Percentiles rank a stretch among this genome's conserved stretches.
phyloP scores from a whole-genome alignment of 176 grass and related monocot genomes.

The Chloris gayana region DNA sequence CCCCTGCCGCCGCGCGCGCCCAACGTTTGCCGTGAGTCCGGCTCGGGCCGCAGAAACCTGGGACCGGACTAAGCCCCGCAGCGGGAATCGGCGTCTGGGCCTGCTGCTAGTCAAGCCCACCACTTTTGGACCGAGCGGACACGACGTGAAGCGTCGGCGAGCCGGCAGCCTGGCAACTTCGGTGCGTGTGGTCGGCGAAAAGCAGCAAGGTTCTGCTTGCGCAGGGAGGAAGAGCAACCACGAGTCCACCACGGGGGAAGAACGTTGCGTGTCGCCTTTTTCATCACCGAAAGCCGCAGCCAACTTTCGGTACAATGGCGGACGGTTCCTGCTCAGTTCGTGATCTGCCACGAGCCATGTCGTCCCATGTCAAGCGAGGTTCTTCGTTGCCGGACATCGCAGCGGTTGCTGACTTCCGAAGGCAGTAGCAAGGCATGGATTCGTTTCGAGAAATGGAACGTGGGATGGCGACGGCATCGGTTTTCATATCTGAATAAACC shows the following conservation, averaged over 20 bases:
- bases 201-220: background rate
- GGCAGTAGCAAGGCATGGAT: background rate
- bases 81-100: too few species aligned
- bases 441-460: background rate
- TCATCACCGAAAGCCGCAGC: conserved; percentile 31
- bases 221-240: background rate
- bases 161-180: background rate
- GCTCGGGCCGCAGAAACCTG: background rate
- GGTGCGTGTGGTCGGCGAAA: background rate
- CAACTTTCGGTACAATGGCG: background rate
- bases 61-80: too few species aligned
- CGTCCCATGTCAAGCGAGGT: too few species aligned
- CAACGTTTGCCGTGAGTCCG: too few species aligned
- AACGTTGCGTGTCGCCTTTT: background rate
- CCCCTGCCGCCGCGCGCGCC: background rate
- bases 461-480: background rate
- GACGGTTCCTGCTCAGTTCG: background rate
- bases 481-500: background rate
- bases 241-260: background rate
- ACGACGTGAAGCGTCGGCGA: background rate
- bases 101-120: too few species aligned
- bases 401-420: background rate
- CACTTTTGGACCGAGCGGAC: too few species aligned
- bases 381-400: too few species aligned
- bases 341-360: too few species aligned